A percentile compares a stretch with the other conserved stretches of the same genome.
phyloP scores from a whole-genome alignment of 306 rosid genomes.

The Citrullus mucosospermus region DNA sequence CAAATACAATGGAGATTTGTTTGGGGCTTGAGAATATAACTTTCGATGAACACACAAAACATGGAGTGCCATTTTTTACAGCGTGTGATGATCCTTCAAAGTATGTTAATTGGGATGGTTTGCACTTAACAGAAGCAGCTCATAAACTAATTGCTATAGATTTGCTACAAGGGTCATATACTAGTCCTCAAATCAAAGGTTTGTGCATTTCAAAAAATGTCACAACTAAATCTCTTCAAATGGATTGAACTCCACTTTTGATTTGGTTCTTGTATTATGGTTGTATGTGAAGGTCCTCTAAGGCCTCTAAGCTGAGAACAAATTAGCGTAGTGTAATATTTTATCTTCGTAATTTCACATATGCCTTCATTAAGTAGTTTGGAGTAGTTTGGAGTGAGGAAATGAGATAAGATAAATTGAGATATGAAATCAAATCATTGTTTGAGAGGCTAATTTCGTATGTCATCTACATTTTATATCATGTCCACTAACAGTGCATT shows the following conservation, averaged over 20 bases:
- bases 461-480: too few relatives aligned
- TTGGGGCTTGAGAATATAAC: conserved; percentile 26
- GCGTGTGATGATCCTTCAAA: conserved; percentile 33
- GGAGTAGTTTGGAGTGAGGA: too few relatives aligned
- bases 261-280: too few relatives aligned
- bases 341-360: too few relatives aligned
- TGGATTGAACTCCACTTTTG: neutral
- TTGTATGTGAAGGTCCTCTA: neutral
- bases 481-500: too few relatives aligned
- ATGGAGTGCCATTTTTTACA: neutral
- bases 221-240: neutral
- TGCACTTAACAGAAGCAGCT: conserved; percentile 10
- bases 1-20: conserved; percentile 7
- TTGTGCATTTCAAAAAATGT: neutral
- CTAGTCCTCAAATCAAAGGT: conserved; percentile 9
- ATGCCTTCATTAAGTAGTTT: too few relatives aligned
- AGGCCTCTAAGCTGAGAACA: too few relatives aligned
- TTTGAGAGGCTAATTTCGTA: too few relatives aligned
- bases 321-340: too few relatives aligned
- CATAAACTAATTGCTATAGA: conserved; percentile 5
- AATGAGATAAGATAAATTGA: too few relatives aligned
- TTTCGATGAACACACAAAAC: neutral
- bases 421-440: too few relatives aligned
- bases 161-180: conserved; percentile 12
- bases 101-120: conserved; percentile 32